phyloP scores from a whole-genome alignment of 768 basidiomycete species.

The Serendipita sp. region DNA sequence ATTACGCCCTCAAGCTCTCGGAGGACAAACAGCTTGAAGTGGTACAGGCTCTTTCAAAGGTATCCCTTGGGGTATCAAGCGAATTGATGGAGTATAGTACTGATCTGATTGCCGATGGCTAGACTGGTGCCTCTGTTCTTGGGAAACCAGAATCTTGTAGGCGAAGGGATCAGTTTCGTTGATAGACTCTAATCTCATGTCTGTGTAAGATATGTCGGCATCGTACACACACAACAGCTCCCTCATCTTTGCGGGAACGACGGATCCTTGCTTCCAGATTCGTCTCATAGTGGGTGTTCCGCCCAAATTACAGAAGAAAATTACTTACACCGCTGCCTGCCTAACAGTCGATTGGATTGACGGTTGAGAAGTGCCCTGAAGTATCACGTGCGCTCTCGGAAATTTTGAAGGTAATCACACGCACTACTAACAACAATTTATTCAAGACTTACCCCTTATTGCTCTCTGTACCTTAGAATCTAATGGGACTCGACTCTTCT shows the following conservation, averaged over 20 bases:
- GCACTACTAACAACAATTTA: neutral
- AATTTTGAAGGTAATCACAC: neutral
- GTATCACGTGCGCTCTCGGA: neutral
- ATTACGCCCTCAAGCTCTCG: neutral
- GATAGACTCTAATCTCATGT: neutral
- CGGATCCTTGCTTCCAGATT: constrained; percentile 3
- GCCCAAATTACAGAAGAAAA: neutral
- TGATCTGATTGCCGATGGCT: neutral
- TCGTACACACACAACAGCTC: constrained; percentile 1
- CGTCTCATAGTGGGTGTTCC: neutral
- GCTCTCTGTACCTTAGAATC: neutral
- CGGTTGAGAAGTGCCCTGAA: neutral
- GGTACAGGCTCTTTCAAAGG: neutral
- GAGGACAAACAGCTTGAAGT: neutral
- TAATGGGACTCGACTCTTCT: neutral
- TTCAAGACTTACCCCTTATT: neutral
- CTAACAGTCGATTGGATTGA: neutral
- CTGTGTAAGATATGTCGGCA: neutral
- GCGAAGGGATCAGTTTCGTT: neutral
- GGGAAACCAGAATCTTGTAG: neutral
- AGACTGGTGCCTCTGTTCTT: neutral
- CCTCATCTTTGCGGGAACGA: neutral
- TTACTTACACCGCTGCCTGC: neutral
- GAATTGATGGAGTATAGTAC: neutral
- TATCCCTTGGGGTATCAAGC: neutral